A percentile compares a stretch with the other conserved stretches of the same genome.
Conservation (phyloP, 2,329 filamentous ascomycete genomes). For the Paraconiothyrium sp. region DNA sequence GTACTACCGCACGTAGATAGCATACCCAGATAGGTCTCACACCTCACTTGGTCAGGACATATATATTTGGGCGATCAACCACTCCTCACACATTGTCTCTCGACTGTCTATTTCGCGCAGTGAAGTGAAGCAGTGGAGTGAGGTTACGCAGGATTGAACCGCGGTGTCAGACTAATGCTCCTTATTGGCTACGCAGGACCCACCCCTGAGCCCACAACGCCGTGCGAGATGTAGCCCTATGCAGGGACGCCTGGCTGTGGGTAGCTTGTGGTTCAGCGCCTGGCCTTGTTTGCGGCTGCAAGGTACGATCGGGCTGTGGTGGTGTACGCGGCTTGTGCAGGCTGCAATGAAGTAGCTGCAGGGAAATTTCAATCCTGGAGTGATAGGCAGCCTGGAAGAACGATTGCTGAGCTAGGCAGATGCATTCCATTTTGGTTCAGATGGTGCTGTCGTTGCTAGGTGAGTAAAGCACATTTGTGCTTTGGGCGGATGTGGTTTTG, state of each 20-base stretch:
- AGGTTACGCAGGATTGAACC: conserved; percentile 1
- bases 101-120: too few relatives aligned
- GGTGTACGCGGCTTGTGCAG: too few relatives aligned
- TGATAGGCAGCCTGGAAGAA: too few relatives aligned
- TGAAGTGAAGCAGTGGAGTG: background rate
- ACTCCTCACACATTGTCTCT: too few relatives aligned
- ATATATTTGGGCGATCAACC: background rate
- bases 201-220: background rate
- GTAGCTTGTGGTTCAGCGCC: background rate
- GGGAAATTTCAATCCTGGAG: too few relatives aligned
- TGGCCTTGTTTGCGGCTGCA: background rate
- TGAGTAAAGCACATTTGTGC: too few relatives aligned
- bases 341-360: too few relatives aligned
- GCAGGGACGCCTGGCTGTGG: conserved; percentile 1
- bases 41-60: background rate
- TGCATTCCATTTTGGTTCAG: too few relatives aligned
- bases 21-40: too few relatives aligned
- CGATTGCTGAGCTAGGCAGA: too few relatives aligned
- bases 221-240: conserved; percentile 12
- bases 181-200: conserved; percentile 6
- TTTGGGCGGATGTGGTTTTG: too few relatives aligned
- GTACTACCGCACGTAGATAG: background rate
- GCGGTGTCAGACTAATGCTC: conserved; percentile 11
- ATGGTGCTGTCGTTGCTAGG: too few relatives aligned
- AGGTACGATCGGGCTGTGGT: background rate